Conservation (phyloP, 2,329 filamentous ascomycete genomes). For the Endocalyx cinctus region DNA sequence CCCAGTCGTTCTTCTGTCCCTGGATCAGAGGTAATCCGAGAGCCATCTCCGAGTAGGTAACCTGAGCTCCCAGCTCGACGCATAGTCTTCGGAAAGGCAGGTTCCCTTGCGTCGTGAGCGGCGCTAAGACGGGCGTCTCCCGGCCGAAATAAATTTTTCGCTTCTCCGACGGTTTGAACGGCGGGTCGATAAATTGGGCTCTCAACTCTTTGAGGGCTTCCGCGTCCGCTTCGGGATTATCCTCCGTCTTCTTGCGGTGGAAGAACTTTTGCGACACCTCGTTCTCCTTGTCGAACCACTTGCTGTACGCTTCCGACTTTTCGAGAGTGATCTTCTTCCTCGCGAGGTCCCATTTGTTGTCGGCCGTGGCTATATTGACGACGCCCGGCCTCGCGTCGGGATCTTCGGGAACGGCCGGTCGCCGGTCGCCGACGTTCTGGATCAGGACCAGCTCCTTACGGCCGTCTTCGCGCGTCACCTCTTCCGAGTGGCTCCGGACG, state of each 20-base stretch:
- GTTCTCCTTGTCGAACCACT: constrained; percentile 70
- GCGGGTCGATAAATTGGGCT: constrained; percentile 79
- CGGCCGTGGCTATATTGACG: constrained; percentile 67
- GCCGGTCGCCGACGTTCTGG: constrained; percentile 40
- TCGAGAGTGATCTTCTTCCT: constrained; percentile 67
- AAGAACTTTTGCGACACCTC: constrained; percentile 44
- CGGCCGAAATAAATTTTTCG: constrained; percentile 87
- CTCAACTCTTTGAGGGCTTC: constrained; percentile 59
- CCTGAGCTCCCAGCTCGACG: constrained; percentile 79
- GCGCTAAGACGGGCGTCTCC: constrained; percentile 90
- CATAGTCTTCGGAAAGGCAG: constrained; percentile 90
- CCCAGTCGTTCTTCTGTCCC: constrained; percentile 90
- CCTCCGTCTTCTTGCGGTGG: constrained; percentile 36
- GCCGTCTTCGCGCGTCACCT: constrained; percentile 73
- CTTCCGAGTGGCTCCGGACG: constrained; percentile 78
- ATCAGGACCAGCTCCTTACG: constrained; percentile 74
- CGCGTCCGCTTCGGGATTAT: constrained; percentile 32
- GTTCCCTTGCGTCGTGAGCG: constrained; percentile 94
- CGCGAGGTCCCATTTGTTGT: constrained; percentile 69
- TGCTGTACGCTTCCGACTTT: constrained; percentile 69
- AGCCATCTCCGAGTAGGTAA: constrained; percentile 98
- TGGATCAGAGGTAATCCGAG: constrained; percentile 86
- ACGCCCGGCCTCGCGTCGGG: constrained; percentile 54
- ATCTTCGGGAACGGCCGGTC: constrained; percentile 40
- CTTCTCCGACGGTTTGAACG: constrained; percentile 89